Evolutionary conservation across 108 stramenopile species (phyloP).

Genomic region (Seminavis robusta): DNA sequence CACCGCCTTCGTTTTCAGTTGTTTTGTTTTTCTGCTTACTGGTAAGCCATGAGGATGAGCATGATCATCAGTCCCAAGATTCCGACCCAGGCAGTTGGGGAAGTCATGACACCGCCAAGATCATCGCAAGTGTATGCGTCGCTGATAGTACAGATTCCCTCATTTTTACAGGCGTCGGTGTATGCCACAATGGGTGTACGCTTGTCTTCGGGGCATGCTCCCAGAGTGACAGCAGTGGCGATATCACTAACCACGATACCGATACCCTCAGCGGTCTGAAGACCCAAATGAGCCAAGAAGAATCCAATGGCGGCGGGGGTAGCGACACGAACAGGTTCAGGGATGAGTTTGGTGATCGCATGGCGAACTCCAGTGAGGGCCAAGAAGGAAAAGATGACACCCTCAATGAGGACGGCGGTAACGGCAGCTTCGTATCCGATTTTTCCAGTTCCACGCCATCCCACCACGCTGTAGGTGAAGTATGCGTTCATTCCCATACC

Average conservation of each 20-base stretch:
- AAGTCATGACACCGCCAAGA: slow-evolving; percentile 45
- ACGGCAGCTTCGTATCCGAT: slow-evolving; percentile 47
- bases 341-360: slow-evolving; percentile 43
- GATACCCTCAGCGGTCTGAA: slow-evolving; percentile 68
- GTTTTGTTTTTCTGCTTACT: slow-evolving; percentile 3
- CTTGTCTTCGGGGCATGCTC: slow-evolving; percentile 50
- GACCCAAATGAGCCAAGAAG: slow-evolving; percentile 64
- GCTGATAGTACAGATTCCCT: slow-evolving; percentile 34
- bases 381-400: slow-evolving; percentile 53
- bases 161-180: slow-evolving; percentile 37
- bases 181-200: slow-evolving; percentile 51
- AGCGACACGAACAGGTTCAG: slow-evolving; percentile 59
- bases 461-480: slow-evolving; percentile 59
- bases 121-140: slow-evolving; percentile 70
- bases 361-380: slow-evolving; percentile 55
- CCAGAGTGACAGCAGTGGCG: slow-evolving; percentile 71
- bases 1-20: not conserved
- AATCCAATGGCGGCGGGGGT: slow-evolving; percentile 72
- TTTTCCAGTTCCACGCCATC: slow-evolving; percentile 55
- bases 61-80: slow-evolving; percentile 55
- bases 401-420: slow-evolving; percentile 66
- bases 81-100: slow-evolving; percentile 55
- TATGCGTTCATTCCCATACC: slow-evolving; percentile 80
- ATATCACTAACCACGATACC: slow-evolving; percentile 62
- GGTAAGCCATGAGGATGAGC: slow-evolving; percentile 32